Evolutionary conservation across 768 basidiomycete species (phyloP).

Genomic region (Leccinellum albellum): DNA sequence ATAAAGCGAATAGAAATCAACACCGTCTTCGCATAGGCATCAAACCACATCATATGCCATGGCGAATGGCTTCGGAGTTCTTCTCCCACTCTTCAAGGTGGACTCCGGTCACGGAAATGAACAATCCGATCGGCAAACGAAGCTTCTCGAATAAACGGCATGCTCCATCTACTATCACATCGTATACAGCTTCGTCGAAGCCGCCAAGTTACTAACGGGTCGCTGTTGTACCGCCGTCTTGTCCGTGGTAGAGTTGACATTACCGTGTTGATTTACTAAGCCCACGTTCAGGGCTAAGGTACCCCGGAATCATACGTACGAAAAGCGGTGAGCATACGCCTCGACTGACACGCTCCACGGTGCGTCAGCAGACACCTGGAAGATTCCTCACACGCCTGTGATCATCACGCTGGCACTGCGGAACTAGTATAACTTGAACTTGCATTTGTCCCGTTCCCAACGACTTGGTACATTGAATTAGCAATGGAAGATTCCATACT

Average conservation of each 20-base stretch:
- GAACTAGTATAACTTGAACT: not conserved
- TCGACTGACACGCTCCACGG: not conserved
- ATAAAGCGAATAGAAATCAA: too few relatives aligned
- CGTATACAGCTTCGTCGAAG: not conserved
- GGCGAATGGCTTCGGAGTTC: too few relatives aligned
- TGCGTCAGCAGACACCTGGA: not conserved
- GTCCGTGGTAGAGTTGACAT: not conserved
- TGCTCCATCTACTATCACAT: not conserved
- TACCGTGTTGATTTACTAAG: not conserved
- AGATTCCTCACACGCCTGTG: not conserved
- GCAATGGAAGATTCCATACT: not conserved
- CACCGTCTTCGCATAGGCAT: too few relatives aligned
- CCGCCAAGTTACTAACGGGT: not conserved
- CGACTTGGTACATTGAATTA: not conserved
- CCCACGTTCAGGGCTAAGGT: not conserved
- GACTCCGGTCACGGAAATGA: too few relatives aligned
- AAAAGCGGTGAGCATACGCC: not conserved
- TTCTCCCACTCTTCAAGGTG: too few relatives aligned
- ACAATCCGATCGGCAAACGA: too few relatives aligned
- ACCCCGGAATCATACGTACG: not conserved
- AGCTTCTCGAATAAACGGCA: not conserved
- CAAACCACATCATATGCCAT: too few relatives aligned
- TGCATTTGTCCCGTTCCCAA: not conserved
- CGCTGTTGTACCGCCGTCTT: too few relatives aligned
- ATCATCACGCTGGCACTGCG: not conserved